Base-by-base conservation (phyloP, 352 stramenopile species). In the Pythium grandisporangium region DNA sequence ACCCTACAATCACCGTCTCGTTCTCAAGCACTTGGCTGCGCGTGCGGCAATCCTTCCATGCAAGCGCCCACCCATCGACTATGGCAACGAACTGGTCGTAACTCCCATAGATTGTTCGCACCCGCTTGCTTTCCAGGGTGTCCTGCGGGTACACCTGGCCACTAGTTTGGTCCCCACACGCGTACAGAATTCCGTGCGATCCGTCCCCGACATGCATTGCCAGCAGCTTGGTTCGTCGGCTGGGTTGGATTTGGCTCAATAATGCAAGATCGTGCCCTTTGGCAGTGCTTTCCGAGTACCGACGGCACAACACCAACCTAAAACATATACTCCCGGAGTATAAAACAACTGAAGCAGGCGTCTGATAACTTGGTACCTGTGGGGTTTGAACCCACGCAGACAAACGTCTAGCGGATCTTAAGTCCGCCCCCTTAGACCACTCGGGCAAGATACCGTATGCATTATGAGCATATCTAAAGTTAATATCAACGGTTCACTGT, bases 61-160 rank as follows among this genome's bases (percentile, higher is more conserved):
- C 49, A 23, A 84, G 53, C 36, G 74, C 61, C 67, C 68, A 80
- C 22, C 48, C 61, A 30, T 84, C 71, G 0, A 70, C 58, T 13
- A 88, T 36, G 8, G 60, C 65, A 13, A 77, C 59, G 14, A 80
- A 68, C n/a, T 66, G 53, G 25, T 69, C 55, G 24, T 60, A 76
- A 16, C 41, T 58, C 2, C 67, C 71, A 19, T 66, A 78, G 14
- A 88, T 52, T n/a, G 58, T 55, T 4, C 65, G 58, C 7, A 85
- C 49, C 42, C 78, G 81, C 17, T 56, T 48, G 17, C 71, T 71
- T 2, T 69, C 46, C 1, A 82, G 43, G 37, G 27, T 49, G 5
- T 80, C 52, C 3, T 51, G 48, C 12, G 62, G 17, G 0, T 40
- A 24, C 8, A 77, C 48, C 14, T 50, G 37, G 0, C 65, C 70